A percentile compares a stretch with the other conserved stretches of the same genome.
These are phyloP conservation scores for Diutina catenulata DNA, from an alignment of 1,139 yeast species.

Conservation along the genomic window DNA sequence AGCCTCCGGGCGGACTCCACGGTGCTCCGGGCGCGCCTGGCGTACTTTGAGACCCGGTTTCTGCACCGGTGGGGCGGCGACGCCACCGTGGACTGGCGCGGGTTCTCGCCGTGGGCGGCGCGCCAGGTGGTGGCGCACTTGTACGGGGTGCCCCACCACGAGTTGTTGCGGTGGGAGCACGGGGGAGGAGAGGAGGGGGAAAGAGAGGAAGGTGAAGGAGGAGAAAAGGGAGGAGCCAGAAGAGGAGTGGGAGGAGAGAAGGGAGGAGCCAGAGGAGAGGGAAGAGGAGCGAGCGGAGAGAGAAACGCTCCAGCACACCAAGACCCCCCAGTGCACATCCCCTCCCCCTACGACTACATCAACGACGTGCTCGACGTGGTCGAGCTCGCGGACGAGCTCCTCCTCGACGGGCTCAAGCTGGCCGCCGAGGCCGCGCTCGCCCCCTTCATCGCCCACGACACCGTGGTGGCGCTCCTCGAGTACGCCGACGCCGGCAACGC, in stretches of 20 bases:
- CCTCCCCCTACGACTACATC: constrained; percentile 37
- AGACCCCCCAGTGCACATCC: too few species aligned
- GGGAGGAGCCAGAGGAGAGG: too few species aligned
- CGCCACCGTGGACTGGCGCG: background rate
- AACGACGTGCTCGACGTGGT: constrained; percentile 47
- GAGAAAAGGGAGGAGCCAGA: too few species aligned
- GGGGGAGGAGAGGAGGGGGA: too few species aligned
- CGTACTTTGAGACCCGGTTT: constrained; percentile 51
- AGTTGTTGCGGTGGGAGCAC: too few species aligned
- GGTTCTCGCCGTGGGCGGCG: background rate
- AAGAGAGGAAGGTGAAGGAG: too few species aligned
- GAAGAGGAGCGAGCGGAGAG: too few species aligned
- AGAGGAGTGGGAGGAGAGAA: too few species aligned
- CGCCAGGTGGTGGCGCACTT: background rate
- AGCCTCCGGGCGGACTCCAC: constrained; percentile 33
- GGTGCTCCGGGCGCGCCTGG: constrained; percentile 43
- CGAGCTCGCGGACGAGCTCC: constrained; percentile 51
- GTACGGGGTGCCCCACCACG: background rate
- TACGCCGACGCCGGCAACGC: constrained; percentile 46
- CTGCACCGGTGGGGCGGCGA: constrained; percentile 41
- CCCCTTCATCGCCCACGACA: constrained; percentile 48
- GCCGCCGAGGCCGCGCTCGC: constrained; percentile 52
- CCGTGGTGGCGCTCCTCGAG: constrained; percentile 43
- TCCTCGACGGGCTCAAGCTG: constrained; percentile 47
- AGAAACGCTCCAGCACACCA: too few species aligned